phyloP scores from a whole-genome alignment of 208 protist genomes.

The Crithidia thermophila region DNA sequence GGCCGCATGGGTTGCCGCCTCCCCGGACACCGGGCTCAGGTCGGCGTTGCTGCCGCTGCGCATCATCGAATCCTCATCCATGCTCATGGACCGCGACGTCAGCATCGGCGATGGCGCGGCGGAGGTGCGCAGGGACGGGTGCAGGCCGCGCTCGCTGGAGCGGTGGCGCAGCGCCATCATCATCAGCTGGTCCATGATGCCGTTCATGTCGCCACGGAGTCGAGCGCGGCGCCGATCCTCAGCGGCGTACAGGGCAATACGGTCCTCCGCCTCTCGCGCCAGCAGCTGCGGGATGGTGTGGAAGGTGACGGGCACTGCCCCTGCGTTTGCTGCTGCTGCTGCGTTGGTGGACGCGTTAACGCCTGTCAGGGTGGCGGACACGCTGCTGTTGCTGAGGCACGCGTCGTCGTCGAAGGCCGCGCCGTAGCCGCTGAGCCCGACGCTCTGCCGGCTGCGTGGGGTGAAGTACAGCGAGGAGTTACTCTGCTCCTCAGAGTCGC shows the following conservation, averaged over 20 bases:
- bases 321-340: neutral
- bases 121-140: slow-evolving; percentile 20
- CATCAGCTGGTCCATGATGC: slow-evolving; percentile 18
- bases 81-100: neutral
- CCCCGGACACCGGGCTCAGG: no score
- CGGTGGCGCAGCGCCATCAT: slow-evolving; percentile 18
- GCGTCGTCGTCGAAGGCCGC: neutral
- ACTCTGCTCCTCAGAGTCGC: slow-evolving; percentile 19
- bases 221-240: slow-evolving; percentile 6
- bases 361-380: slow-evolving; percentile 1
- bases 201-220: neutral
- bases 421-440: neutral
- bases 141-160: slow-evolving; percentile 20
- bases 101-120: slow-evolving; percentile 1
- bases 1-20: no score
- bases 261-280: slow-evolving; percentile 8
- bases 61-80: no score
- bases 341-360: neutral
- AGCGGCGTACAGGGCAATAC: neutral
- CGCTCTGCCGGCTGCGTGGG: slow-evolving; percentile 2
- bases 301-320: neutral
- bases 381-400: slow-evolving; percentile 7
- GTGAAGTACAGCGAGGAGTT: slow-evolving; percentile 9
- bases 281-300: slow-evolving; percentile 12
- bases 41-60: neutral